phyloP scores from a whole-genome alignment of 2,329 filamentous ascomycete genomes.

The Fusarium abutilonis region DNA sequence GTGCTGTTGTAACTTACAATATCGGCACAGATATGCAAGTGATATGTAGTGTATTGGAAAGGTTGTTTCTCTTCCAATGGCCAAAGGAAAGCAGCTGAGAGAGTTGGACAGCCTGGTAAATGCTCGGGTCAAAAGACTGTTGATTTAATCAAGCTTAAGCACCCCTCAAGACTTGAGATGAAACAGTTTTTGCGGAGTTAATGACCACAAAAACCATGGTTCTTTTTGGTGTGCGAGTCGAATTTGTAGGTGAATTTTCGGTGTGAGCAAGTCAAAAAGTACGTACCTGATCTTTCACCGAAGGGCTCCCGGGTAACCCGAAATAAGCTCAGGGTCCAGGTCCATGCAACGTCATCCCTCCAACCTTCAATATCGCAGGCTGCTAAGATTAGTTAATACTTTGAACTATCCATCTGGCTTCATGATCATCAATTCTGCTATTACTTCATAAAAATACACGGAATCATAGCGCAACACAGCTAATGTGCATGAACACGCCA shows the following conservation, averaged over 20 bases:
- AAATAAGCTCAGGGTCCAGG: conserved; percentile 20
- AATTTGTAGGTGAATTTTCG: conserved; percentile 44
- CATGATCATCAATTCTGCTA: conserved; percentile 1
- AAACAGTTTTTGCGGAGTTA: conserved; percentile 10
- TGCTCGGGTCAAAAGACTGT: neutral
- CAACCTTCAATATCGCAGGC: conserved; percentile 39
- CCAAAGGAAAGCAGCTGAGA: neutral
- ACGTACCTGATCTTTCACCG: conserved; percentile 37
- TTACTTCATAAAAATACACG: conserved; percentile 2
- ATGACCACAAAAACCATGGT: conserved; percentile 36
- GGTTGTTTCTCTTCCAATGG: neutral
- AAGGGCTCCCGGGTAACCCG: conserved; percentile 15
- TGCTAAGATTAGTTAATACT: conserved; percentile 1
- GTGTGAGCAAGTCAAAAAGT: conserved; percentile 23
- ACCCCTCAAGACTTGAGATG: neutral
- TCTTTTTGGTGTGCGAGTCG: conserved; percentile 41
- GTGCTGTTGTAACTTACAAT: neutral
- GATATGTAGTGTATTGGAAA: neutral
- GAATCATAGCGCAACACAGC: conserved; percentile 4
- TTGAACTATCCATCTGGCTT: conserved; percentile 19
- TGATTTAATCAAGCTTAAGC: too few relatives aligned
- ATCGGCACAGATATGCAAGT: neutral
- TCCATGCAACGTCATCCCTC: conserved; percentile 48
- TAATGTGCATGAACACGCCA: conserved; percentile 38
- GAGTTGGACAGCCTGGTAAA: neutral